phyloP scores from a whole-genome alignment of 176 grass and related monocot genomes.

The Avena eriantha region DNA sequence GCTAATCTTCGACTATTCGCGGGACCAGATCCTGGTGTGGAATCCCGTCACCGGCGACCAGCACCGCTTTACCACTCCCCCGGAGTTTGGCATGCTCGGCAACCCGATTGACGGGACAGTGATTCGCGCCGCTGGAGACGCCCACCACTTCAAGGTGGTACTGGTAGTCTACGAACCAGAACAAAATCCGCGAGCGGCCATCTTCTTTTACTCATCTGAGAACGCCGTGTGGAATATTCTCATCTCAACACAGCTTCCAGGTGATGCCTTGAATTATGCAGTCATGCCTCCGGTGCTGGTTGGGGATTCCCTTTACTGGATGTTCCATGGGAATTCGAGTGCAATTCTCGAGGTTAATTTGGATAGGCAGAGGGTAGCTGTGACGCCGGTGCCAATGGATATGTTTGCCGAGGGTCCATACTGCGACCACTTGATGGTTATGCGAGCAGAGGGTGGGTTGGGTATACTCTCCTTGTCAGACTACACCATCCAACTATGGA shows the following conservation, averaged over 20 bases:
- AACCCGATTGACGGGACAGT: neutral
- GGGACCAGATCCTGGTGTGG: neutral
- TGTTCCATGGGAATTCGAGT: neutral
- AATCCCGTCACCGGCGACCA: neutral
- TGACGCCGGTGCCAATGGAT: neutral
- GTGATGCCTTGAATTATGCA: neutral
- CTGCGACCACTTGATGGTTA: neutral
- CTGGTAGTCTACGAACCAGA: neutral
- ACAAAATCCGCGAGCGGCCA: neutral
- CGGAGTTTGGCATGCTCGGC: neutral
- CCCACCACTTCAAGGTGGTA: neutral
- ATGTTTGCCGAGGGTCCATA: neutral
- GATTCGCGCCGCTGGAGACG: neutral
- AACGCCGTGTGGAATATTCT: neutral
- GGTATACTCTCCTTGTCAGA: neutral
- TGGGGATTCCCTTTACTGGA: neutral
- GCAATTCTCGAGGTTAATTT: neutral
- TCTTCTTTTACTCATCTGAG: neutral
- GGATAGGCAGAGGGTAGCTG: neutral
- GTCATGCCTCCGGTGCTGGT: neutral
- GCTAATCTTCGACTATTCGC: no score
- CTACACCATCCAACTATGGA: neutral
- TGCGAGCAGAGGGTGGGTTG: neutral
- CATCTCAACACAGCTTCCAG: neutral
- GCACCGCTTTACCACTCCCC: neutral